Conservation (phyloP, 2,329 filamentous ascomycete genomes). For the Phyllosticta citrichinensis region DNA sequence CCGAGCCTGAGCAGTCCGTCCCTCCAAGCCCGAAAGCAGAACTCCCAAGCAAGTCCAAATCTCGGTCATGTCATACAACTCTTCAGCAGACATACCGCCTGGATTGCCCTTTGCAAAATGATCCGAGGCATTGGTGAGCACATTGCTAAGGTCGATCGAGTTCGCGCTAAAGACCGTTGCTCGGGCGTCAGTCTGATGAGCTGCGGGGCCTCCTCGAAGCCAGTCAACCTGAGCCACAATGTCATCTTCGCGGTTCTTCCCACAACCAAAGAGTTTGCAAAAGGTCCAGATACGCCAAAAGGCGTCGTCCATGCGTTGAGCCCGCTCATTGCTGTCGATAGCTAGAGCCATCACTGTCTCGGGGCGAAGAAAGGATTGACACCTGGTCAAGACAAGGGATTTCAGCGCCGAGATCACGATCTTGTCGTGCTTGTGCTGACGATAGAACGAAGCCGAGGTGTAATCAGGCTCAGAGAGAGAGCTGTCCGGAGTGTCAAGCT, state of each 20-base stretch:
- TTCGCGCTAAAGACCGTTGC: constrained; percentile 40
- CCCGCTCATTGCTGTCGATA: constrained; percentile 35
- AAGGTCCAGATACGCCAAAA: constrained; percentile 59
- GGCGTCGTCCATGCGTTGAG: constrained; percentile 48
- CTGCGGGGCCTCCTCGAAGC: constrained; percentile 47
- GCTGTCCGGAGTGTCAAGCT: constrained; percentile 31
- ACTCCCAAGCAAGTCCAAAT: constrained; percentile 52
- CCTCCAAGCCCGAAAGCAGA: constrained; percentile 46
- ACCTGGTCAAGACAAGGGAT: constrained; percentile 43
- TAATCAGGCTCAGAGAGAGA: constrained; percentile 43
- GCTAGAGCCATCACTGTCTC: constrained; percentile 46
- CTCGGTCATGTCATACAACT: constrained; percentile 56
- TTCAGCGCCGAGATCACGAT: constrained; percentile 46
- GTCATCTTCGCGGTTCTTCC: constrained; percentile 49
- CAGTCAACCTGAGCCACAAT: constrained; percentile 52
- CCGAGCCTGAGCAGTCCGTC: constrained; percentile 44
- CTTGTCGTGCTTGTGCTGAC: constrained; percentile 42
- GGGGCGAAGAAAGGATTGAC: constrained; percentile 45
- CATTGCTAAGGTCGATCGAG: constrained; percentile 41
- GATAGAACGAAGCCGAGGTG: constrained; percentile 42
- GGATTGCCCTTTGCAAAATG: constrained; percentile 47
- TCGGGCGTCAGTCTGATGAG: constrained; percentile 36
- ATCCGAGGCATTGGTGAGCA: constrained; percentile 45
- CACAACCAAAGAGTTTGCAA: constrained; percentile 51
- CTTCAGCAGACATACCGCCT: constrained; percentile 42